A percentile compares a stretch with the other conserved stretches of the same genome.
Evolutionary conservation across 2,329 filamentous ascomycete species (phyloP).

Genomic region (Fusarium nematophilum): DNA sequence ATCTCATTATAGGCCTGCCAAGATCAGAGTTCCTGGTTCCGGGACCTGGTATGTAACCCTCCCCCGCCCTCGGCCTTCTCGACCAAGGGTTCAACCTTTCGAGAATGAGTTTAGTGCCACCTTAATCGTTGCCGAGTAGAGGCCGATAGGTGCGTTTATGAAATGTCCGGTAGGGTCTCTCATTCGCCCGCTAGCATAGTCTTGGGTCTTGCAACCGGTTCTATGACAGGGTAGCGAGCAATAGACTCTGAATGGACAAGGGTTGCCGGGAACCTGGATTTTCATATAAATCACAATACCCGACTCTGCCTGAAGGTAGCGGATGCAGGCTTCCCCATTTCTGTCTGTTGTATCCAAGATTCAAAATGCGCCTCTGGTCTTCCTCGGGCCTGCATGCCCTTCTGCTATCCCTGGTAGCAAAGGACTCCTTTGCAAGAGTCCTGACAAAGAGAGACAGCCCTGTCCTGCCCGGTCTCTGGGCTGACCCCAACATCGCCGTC

Average conservation of each 20-base stretch:
- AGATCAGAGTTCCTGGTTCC: not conserved
- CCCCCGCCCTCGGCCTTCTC: not conserved
- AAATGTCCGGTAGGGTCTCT: too few species aligned
- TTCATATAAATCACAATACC: not conserved
- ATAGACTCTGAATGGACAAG: too few species aligned
- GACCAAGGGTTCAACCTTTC: too few species aligned
- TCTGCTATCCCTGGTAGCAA: not conserved
- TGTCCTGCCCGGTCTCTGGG: slow-evolving; percentile 53
- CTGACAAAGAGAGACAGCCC: slow-evolving; percentile 45
- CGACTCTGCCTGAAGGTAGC: not conserved
- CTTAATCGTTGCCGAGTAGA: too few species aligned
- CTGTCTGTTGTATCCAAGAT: not conserved
- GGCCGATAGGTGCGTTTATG: too few species aligned
- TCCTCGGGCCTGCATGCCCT: not conserved
- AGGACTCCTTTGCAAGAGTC: not conserved
- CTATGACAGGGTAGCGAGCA: too few species aligned
- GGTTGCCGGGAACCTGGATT: not conserved
- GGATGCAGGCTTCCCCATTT: not conserved
- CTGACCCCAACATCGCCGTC: slow-evolving; percentile 60
- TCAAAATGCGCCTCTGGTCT: slow-evolving; percentile 13
- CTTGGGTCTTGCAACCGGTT: too few species aligned
- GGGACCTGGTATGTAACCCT: not conserved
- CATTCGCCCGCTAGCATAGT: too few species aligned
- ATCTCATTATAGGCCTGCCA: slow-evolving; percentile 14
- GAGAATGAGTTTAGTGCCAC: too few species aligned